Percentiles rank a stretch among this genome's conserved stretches.
phyloP scores from a whole-genome alignment of 768 basidiomycete genomes.

The Coprinellus micaceus region DNA sequence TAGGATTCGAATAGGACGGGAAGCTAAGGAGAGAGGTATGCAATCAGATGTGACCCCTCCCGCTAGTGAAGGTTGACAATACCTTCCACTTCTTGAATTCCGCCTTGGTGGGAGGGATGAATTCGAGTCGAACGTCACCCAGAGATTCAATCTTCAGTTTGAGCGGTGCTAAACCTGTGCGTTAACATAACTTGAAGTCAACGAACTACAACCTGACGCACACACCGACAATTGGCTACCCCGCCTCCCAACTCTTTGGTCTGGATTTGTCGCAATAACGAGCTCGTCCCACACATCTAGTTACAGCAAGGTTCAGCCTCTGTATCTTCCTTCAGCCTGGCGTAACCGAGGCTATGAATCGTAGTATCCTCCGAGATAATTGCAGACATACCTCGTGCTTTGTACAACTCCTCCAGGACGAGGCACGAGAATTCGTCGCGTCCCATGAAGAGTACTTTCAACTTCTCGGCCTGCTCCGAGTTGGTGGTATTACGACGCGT shows the following conservation, averaged over 20 bases:
- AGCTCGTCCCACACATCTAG: conserved; percentile 77
- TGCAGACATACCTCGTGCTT: conserved; percentile 49
- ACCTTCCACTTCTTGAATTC: conserved; percentile 69
- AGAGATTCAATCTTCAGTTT: conserved; percentile 54
- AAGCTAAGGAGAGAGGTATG: conserved; percentile 19
- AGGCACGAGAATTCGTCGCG: conserved; percentile 84
- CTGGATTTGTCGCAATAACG: conserved; percentile 68
- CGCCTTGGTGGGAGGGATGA: conserved; percentile 55
- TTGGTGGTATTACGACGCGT: not conserved
- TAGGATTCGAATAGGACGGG: conserved; percentile 35
- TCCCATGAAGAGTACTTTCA: conserved; percentile 84
- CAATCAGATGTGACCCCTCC: not conserved
- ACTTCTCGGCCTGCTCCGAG: conserved; percentile 19
- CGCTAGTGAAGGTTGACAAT: conserved; percentile 16
- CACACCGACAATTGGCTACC: conserved; percentile 55
- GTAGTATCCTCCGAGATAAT: not conserved
- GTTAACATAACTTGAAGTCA: too few relatives aligned
- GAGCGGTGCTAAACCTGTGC: conserved; percentile 81
- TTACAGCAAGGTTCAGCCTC: conserved; percentile 9
- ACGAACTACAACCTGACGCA: too few relatives aligned
- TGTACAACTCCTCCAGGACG: conserved; percentile 61
- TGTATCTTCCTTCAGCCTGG: conserved; percentile 5
- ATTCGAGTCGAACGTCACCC: conserved; percentile 46
- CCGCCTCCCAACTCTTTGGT: conserved; percentile 59
- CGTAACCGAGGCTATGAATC: not conserved